Conservation (phyloP, 768 basidiomycete genomes). For the Sporobolomyces phaffii region DNA sequence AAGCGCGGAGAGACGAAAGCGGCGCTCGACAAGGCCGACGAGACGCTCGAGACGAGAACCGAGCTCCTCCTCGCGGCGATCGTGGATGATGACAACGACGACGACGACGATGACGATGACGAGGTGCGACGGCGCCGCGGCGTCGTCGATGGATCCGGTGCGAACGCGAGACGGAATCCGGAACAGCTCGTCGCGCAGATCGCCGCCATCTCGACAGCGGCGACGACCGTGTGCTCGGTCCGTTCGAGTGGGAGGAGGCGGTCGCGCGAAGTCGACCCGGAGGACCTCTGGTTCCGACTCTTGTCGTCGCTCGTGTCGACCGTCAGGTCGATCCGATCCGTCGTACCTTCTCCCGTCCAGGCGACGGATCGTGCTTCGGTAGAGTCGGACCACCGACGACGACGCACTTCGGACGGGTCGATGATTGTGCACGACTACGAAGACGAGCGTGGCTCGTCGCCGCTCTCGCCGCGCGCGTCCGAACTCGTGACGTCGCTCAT, state of each 20-base stretch:
- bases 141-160: background rate
- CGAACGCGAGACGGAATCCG: background rate
- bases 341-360: slow-evolving; percentile 14
- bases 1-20: slow-evolving; percentile 58
- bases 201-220: slow-evolving; percentile 57
- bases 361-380: slow-evolving; percentile 12
- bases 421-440: slow-evolving; percentile 37
- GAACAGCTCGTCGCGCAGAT: slow-evolving; percentile 51
- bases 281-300: slow-evolving; percentile 85
- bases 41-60: slow-evolving; percentile 43
- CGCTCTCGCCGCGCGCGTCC: slow-evolving; percentile 48
- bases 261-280: slow-evolving; percentile 50
- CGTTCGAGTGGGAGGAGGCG: slow-evolving; percentile 52
- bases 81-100: background rate
- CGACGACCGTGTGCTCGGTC: slow-evolving; percentile 64
- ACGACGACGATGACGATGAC: background rate
- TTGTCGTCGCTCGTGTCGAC: slow-evolving; percentile 73
- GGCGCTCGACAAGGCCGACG: slow-evolving; percentile 64
- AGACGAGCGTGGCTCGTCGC: slow-evolving; percentile 13
- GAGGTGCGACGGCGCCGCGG: background rate
- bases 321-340: slow-evolving; percentile 57
- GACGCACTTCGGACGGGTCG: slow-evolving; percentile 26
- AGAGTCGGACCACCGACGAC: slow-evolving; percentile 20
- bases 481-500: slow-evolving; percentile 64
- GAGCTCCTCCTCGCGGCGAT: slow-evolving; percentile 26